These are phyloP conservation scores for Ceratocystis huliohia DNA, from an alignment of 2,329 filamentous ascomycete species.

Conservation along the genomic window DNA sequence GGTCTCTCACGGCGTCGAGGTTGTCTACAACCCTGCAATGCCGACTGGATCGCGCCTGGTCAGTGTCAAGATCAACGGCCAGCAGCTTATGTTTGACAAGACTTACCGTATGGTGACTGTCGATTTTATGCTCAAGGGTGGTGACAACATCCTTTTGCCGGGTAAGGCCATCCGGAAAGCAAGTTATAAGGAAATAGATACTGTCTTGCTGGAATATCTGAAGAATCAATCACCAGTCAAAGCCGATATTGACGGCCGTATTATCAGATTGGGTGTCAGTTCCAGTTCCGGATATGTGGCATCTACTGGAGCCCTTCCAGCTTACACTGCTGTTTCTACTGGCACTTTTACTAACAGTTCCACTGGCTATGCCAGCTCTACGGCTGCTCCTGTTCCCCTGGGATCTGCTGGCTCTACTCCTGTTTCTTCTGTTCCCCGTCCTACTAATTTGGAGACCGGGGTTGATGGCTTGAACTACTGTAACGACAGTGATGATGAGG, in stretches of 20 bases:
- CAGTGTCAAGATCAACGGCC: slow-evolving; percentile 37
- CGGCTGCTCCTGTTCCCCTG: not conserved
- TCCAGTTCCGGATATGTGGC: not conserved
- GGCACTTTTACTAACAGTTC: not conserved
- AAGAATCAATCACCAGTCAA: slow-evolving; percentile 36
- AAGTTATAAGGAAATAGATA: slow-evolving; percentile 40
- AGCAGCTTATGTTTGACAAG: slow-evolving; percentile 31
- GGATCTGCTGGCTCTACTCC: too few relatives aligned
- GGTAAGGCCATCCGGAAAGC: slow-evolving; percentile 25
- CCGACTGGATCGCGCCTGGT: slow-evolving; percentile 40
- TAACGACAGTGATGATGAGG: too few relatives aligned
- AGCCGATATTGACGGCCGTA: slow-evolving; percentile 37
- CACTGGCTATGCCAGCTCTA: not conserved
- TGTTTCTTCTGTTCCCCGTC: too few relatives aligned
- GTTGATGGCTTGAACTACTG: too few relatives aligned
- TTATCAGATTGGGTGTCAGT: slow-evolving; percentile 23
- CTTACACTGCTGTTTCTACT: not conserved
- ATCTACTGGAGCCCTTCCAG: not conserved
- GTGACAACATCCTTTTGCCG: slow-evolving; percentile 47
- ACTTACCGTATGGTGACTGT: slow-evolving; percentile 48
- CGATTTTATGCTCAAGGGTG: slow-evolving; percentile 50
- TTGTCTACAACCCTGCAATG: slow-evolving; percentile 44
- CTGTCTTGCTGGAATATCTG: slow-evolving; percentile 42
- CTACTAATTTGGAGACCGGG: too few relatives aligned
- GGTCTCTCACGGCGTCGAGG: slow-evolving; percentile 41